A percentile compares a stretch with the other conserved stretches of the same genome.
Conservation (phyloP, 768 basidiomycete genomes). For the Suillus paluster region DNA sequence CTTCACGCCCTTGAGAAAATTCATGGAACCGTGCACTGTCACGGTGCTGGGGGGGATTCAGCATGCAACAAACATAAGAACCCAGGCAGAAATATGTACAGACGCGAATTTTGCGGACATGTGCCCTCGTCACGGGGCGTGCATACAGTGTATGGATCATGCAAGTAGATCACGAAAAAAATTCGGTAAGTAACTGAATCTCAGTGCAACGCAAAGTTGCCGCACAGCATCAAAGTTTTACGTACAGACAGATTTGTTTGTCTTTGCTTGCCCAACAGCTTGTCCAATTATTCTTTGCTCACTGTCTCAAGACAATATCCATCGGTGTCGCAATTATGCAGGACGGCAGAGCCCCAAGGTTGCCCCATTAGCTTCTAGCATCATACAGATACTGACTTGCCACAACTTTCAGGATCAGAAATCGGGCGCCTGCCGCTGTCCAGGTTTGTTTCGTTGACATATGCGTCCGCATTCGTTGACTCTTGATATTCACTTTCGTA, state of each 20-base stretch:
- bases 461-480: background rate
- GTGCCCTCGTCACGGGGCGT: too few relatives aligned
- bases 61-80: too few relatives aligned
- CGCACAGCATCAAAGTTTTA: too few relatives aligned
- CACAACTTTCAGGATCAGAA: slow-evolving; percentile 77
- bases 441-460: slow-evolving; percentile 57
- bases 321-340: slow-evolving; percentile 52
- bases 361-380: slow-evolving; percentile 10
- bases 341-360: slow-evolving; percentile 83
- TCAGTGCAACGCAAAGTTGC: too few relatives aligned
- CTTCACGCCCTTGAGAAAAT: too few relatives aligned
- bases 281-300: background rate
- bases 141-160: too few relatives aligned
- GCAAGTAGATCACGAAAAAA: too few relatives aligned
- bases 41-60: too few relatives aligned
- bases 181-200: too few relatives aligned
- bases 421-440: slow-evolving; percentile 92
- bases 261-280: background rate
- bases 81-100: too few relatives aligned
- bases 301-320: background rate
- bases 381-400: slow-evolving; percentile 10
- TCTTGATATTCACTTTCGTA: slow-evolving; percentile 38
- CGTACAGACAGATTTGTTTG: background rate
- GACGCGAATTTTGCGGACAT: too few relatives aligned
- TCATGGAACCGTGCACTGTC: too few relatives aligned